Base-by-base conservation (phyloP, 2,329 filamentous ascomycete species). In the Monilinia vaccinii-corymbosi region DNA sequence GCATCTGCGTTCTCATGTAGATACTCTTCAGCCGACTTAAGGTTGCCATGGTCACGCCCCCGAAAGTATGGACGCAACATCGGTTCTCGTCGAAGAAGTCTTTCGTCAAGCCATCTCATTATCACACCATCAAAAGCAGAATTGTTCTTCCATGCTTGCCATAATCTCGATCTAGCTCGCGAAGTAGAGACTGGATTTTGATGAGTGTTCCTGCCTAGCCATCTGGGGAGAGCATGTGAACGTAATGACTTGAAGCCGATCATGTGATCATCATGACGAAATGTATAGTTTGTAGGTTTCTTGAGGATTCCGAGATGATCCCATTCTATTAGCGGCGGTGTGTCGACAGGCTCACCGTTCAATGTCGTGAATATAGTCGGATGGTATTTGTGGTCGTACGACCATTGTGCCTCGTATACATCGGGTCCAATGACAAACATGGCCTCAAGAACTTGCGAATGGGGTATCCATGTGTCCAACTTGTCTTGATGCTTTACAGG, bases 371-470 rank as follows among this genome's bases (percentile, higher is more conserved):
- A 71, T 28, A 77, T 76, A 0, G 71, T 75, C 0, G 76, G 76
- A 61, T 77, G 75, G 61, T 75, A 76, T 63, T 77, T 77, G 64
- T 77, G 76, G 61, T 77, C 75, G 55, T 77, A 77, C 16, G 73
- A 62, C 72, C 75, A 77, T 66, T 73, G 75, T 62, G 77, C 75
- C 65, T 80, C 75, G 63, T 79, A 81, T 5, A 80, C 76, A 63
- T 81, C 76, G 4, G 77, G 68, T 7, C 75, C 77, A 50, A 80
- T 75, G 1, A 80, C 76, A 60, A 81, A 81, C 0, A 76, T 80
- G n/a, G 79, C 79, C 68, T 81, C 77, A 2, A 75, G 78, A 4
- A 81, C 77, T 61, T 79, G 77, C n/a, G 78, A 75, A 62, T 79
- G 76, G 11, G 79, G 79, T 50, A 82, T 79, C 78, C 78, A 80